Percentiles rank a stretch among this genome's conserved stretches.
phyloP scores from a whole-genome alignment of 768 basidiomycete species.

The Lentinula edodes region DNA sequence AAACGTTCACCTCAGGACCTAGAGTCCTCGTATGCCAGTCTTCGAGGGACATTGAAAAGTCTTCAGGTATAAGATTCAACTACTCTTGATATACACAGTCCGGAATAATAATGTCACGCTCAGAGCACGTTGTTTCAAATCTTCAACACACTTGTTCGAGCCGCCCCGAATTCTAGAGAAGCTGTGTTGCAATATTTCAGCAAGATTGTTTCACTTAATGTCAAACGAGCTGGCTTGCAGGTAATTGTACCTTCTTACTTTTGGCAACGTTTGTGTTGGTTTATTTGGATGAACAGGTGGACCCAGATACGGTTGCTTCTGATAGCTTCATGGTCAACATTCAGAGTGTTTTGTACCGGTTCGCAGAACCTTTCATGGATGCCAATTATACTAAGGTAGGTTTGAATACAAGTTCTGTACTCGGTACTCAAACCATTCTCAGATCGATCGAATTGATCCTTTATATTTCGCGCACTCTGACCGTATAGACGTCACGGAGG shows the following conservation, averaged over 20 bases:
- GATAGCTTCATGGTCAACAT: slow-evolving; percentile 94
- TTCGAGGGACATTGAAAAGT: slow-evolving; percentile 81
- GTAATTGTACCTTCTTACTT: slow-evolving; percentile 26
- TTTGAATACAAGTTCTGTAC: background rate
- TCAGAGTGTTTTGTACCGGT: slow-evolving; percentile 73
- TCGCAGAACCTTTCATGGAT: slow-evolving; percentile 96
- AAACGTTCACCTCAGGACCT: slow-evolving; percentile 69
- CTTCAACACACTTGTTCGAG: slow-evolving; percentile 83
- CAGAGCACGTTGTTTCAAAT: slow-evolving; percentile 69
- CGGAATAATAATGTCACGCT: background rate
- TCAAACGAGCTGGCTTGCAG: slow-evolving; percentile 88
- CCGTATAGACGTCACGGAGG: slow-evolving; percentile 75
- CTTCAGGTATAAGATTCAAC: slow-evolving; percentile 60
- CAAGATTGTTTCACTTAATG: slow-evolving; percentile 66
- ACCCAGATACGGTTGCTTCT: slow-evolving; percentile 77
- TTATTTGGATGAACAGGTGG: slow-evolving; percentile 40
- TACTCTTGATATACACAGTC: background rate
- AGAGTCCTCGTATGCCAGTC: slow-evolving; percentile 76
- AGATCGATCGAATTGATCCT: slow-evolving; percentile 92
- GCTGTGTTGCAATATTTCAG: slow-evolving; percentile 81
- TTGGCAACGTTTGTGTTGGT: background rate
- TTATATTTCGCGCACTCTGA: slow-evolving; percentile 69
- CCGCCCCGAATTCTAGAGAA: slow-evolving; percentile 73
- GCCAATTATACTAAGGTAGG: slow-evolving; percentile 79
- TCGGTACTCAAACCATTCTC: background rate